Percentiles rank a stretch among this genome's conserved stretches.
phyloP scores from a whole-genome alignment of 768 basidiomycete species.

The Cantharellus anzutake region DNA sequence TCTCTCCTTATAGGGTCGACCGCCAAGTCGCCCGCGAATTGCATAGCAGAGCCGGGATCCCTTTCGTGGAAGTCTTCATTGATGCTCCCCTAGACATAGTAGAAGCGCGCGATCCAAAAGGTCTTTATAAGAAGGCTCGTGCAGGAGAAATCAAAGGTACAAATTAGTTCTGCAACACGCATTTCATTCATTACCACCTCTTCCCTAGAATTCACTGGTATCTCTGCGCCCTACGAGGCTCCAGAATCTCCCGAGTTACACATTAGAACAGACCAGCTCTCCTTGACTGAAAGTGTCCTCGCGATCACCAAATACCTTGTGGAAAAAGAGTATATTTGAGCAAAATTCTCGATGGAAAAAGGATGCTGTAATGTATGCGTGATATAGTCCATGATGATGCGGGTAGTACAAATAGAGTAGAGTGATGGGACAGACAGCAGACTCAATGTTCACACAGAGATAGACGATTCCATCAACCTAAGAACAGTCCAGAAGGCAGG shows the following conservation, averaged over 20 bases:
- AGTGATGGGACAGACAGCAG: background rate
- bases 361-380: background rate
- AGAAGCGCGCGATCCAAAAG: slow-evolving; percentile 90
- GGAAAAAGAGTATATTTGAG: slow-evolving; percentile 26
- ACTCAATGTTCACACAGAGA: background rate
- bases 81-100: slow-evolving; percentile 81
- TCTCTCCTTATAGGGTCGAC: slow-evolving; percentile 91
- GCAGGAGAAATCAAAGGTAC: slow-evolving; percentile 89
- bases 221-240: slow-evolving; percentile 91
- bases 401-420: background rate
- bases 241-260: slow-evolving; percentile 77
- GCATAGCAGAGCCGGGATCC: slow-evolving; percentile 50
- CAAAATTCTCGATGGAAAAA: background rate
- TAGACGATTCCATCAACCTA: too few species aligned
- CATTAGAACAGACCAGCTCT: slow-evolving; percentile 67
- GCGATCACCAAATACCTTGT: slow-evolving; percentile 65
- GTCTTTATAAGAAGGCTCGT: slow-evolving; percentile 90
- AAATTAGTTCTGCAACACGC: slow-evolving; percentile 4
- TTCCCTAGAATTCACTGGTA: slow-evolving; percentile 79
- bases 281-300: slow-evolving; percentile 60
- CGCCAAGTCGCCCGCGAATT: slow-evolving; percentile 64
- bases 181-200: too few species aligned
- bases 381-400: background rate
- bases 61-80: slow-evolving; percentile 87
- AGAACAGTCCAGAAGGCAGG: too few species aligned